Percentiles rank a stretch among this genome's conserved stretches.
Evolutionary conservation across 768 basidiomycete genomes (phyloP).

Genomic region (Gymnopilus junonius): DNA sequence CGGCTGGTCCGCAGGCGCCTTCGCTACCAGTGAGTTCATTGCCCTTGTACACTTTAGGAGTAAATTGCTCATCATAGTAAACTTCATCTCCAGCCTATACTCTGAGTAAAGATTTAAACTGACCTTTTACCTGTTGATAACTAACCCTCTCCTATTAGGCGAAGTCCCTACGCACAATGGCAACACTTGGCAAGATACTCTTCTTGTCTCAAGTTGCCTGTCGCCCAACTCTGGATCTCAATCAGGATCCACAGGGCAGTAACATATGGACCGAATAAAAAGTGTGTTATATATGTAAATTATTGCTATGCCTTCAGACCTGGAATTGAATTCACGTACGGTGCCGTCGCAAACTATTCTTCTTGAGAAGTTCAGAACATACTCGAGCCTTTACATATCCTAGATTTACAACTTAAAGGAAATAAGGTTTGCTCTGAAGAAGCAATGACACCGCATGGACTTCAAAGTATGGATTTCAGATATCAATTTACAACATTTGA

Average conservation of each 20-base stretch:
- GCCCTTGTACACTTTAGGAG: neutral
- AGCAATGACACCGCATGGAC: too few relatives aligned
- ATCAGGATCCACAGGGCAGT: neutral
- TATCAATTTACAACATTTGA: neutral
- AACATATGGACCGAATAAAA: neutral
- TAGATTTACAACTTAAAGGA: too few relatives aligned
- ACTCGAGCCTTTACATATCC: neutral
- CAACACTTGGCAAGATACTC: neutral
- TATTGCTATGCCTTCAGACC: too few relatives aligned
- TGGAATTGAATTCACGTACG: neutral
- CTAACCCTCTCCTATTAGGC: neutral
- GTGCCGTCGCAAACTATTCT: neutral
- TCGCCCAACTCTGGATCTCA: slow-evolving; percentile 3
- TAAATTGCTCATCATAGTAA: neutral
- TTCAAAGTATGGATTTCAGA: neutral
- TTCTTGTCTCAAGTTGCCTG: neutral
- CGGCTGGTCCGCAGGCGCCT: slow-evolving; percentile 66
- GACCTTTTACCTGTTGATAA: neutral
- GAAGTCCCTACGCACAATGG: slow-evolving; percentile 7
- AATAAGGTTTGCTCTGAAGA: too few relatives aligned
- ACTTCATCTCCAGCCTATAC: neutral
- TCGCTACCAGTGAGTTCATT: slow-evolving; percentile 32
- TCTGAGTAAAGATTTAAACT: neutral
- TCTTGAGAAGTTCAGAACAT: neutral
- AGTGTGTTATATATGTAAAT: neutral